phyloP scores from a whole-genome alignment of 495 filamentous ascomycete species.

The Podospora australis region DNA sequence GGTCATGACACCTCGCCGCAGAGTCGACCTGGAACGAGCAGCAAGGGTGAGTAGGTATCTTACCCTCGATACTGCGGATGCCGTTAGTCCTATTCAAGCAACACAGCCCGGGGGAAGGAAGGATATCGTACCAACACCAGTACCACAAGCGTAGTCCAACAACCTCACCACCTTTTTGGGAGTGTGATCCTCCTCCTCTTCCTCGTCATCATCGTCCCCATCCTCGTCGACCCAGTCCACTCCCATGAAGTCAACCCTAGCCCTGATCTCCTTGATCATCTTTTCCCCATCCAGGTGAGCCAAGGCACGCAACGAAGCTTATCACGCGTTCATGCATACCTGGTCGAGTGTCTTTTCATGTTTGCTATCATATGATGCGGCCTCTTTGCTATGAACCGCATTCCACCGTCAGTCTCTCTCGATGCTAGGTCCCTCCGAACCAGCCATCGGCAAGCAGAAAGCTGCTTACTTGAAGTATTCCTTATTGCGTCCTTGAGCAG shows the following conservation, averaged over 20 bases:
- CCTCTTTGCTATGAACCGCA: conserved; percentile 27
- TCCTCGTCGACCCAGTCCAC: conserved; percentile 44
- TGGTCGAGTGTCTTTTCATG: conserved; percentile 32
- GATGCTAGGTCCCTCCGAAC: too few relatives aligned
- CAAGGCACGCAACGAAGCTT: too few relatives aligned
- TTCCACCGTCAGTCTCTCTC: background rate
- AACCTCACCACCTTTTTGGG: conserved; percentile 47
- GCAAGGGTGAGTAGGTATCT: background rate
- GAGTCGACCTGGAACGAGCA: too few relatives aligned
- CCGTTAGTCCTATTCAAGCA: background rate
- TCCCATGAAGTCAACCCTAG: conserved; percentile 55
- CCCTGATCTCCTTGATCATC: conserved; percentile 43
- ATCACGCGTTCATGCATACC: too few relatives aligned
- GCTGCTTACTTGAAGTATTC: conserved; percentile 38
- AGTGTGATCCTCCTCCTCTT: conserved; percentile 24
- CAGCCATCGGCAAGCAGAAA: conserved; percentile 3
- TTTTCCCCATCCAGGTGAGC: too few relatives aligned
- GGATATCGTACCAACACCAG: conserved; percentile 45
- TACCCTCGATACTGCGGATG: conserved; percentile 10
- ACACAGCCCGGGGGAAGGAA: conserved; percentile 41
- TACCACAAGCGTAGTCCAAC: conserved; percentile 73
- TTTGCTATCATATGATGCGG: conserved; percentile 35
- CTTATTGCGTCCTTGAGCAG: conserved; percentile 37
- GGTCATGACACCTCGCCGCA: too few relatives aligned
- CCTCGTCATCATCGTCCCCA: conserved; percentile 16